Base-by-base conservation (phyloP, 129 eudicot genomes). In the Artemisia argyi region DNA sequence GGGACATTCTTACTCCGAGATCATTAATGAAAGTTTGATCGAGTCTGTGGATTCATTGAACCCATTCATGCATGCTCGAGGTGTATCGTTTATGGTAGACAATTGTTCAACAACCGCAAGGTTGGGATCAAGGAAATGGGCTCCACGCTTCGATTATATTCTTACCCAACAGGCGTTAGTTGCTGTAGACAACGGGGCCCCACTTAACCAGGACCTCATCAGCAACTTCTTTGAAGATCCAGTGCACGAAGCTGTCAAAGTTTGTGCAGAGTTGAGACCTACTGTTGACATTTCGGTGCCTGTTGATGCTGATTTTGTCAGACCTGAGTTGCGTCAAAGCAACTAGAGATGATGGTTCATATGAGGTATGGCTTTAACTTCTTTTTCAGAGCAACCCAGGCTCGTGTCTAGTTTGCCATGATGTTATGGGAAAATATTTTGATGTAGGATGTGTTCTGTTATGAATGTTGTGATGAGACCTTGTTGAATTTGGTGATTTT, bases 31-130 rank as follows among this genome's bases (percentile, higher is more conserved):
- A 64, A 94, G 99, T 77, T 85, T 94, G 80, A 94, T 94, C 4
- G 99, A 94, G 81, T 79, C 97, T 0, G 99, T 94, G 32, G 99
- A 94, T 78, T 94, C 99, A 0, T 70, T 94, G 78, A 94, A 94
- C 77, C 99, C 99, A 0, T 94, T 94, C 83, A 94, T 94, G 97
- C 99, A 94, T 68, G 99, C 99, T 11, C 88, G 99, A 18, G 99
- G 99, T 22, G 96, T 94, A 59, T 88, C 99, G 18, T 94, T 94
- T 67, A 94, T 94, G 99, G 99, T 94, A 15, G 99, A 94, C 76
- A 94, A 94, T 81, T 94, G 99, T 52, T 94, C 99, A 7, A 94
- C 99, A 14, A 94, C 99, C 4, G 96, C 97, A 28, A 79, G 97
- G 8, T 65, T 94, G 52, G 99, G 99, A 57, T 94, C 99, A 20